Evolutionary conservation across 805 yeast genomes (phyloP), one percentile per base, ranked within the genome.

Genomic region (Ogataea populi-albae): DNA sequence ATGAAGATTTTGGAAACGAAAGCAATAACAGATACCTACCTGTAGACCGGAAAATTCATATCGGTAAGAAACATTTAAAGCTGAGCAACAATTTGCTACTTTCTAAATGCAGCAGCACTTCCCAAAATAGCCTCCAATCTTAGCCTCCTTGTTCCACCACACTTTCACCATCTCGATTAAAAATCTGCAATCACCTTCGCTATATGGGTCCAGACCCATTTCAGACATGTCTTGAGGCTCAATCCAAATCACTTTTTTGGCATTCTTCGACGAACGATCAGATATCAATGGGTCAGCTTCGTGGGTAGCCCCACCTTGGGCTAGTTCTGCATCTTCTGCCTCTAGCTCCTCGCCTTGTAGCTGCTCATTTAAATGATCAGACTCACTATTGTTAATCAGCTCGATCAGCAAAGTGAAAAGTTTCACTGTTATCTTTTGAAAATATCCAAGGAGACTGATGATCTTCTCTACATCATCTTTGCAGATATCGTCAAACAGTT

Each of bases 141-240:
- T 65, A 5, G 68, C 64, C 11, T 64, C 61, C 17, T 49, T 58
- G 11, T 64, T 64, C 70, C 74, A 76, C 77, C 79, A 76, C 3
- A 62, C 45, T 7, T 57, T 50, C 2, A 71, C 64, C 26, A 77
- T 54, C 8, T 63, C 59, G 21, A 57, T 43, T 10, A 75, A 50
- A 49, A 77, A 76, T 18, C 60, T 61, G 11, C 67, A 49, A 50
- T 77, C 83, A 5, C 59, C 52, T 1, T 47, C 17, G 16, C 75
- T 66, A 42, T 71, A 65, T 4, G 81, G 79, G 49, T 77, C 81
- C 26, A 77, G 55, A 2, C 83, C 82, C 78, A 77, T 72, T 39
- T 74, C 78, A 17, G 62, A 54, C 26, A 77, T 46, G 49, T 77
- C 81, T 15, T 67, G 61, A 9, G 61, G 61, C 22, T 65, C 69